These are phyloP conservation scores for Quillaja saponaria DNA, from an alignment of 306 rosid genomes.

Conservation along the genomic window DNA sequence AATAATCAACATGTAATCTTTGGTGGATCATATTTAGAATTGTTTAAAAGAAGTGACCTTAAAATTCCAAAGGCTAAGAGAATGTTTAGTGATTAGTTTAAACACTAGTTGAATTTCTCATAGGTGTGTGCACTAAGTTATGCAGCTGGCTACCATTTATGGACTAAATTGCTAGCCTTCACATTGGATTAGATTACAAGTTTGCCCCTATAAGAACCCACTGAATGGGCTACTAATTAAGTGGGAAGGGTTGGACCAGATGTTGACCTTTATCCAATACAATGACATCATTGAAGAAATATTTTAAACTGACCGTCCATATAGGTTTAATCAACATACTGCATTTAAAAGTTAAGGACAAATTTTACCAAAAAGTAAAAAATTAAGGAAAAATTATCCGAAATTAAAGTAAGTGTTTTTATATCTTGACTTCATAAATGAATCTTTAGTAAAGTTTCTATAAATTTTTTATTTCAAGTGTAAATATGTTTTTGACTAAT, in stretches of 20 bases:
- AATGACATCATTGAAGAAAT: neutral
- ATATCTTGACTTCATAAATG: too few relatives aligned
- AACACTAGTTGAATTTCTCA: neutral
- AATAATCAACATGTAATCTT: constrained; percentile 19
- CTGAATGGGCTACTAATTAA: constrained; percentile 18
- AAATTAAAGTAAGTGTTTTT: too few relatives aligned
- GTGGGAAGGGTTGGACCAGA: constrained; percentile 6
- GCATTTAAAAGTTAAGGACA: too few relatives aligned
- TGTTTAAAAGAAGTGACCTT: neutral
- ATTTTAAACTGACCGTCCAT: constrained; percentile 25
- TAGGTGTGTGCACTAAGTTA: too few relatives aligned
- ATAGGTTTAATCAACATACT: too few relatives aligned
- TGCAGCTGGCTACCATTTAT: constrained; percentile 40
- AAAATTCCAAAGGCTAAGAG: neutral
- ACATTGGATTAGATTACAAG: neutral
- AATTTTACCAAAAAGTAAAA: too few relatives aligned
- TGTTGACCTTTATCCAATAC: constrained; percentile 12
- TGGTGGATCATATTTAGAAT: constrained; percentile 4
- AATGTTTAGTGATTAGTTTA: neutral
- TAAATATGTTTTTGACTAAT: too few relatives aligned
- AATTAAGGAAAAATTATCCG: constrained; percentile 1
- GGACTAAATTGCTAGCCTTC: constrained; percentile 21
- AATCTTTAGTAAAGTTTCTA: too few relatives aligned
- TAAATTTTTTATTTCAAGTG: too few relatives aligned
- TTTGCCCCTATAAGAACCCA: constrained; percentile 19